phyloP scores from a whole-genome alignment of 2,329 filamentous ascomycete genomes.

The Apiospora saccharicola region DNA sequence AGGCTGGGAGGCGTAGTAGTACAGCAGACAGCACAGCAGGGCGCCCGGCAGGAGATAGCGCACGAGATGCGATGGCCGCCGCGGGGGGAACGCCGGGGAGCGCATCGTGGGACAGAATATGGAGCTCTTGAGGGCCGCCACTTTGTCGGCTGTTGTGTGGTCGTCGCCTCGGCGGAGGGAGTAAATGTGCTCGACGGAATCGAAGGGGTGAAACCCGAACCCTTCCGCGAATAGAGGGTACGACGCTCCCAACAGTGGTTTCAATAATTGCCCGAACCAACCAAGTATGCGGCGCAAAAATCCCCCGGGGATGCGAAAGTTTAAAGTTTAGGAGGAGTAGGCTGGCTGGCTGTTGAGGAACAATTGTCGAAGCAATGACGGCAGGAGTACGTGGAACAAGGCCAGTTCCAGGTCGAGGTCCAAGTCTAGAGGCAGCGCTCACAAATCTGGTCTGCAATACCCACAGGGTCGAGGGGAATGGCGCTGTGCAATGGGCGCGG shows the following conservation, averaged over 20 bases:
- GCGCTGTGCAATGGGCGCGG: background rate
- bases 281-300: background rate
- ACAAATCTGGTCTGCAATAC: background rate
- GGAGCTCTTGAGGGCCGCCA: conserved; percentile 33
- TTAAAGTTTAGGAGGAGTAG: background rate
- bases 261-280: background rate
- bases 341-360: background rate
- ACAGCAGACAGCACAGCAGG: conserved; percentile 45
- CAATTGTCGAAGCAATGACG: background rate
- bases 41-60: conserved; percentile 49
- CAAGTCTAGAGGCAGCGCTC: background rate
- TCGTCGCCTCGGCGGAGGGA: background rate
- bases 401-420: background rate
- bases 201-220: background rate
- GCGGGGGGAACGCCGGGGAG: conserved; percentile 50
- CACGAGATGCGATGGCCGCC: conserved; percentile 52
- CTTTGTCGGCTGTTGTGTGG: background rate
- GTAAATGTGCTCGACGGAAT: background rate
- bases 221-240: background rate
- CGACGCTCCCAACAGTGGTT: background rate
- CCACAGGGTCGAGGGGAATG: background rate
- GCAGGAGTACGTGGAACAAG: background rate
- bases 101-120: conserved; percentile 41
- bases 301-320: background rate
- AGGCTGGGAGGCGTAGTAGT: conserved; percentile 40